A percentile compares a stretch with the other conserved stretches of the same genome.
Evolutionary conservation across 2,329 filamentous ascomycete genomes (phyloP).

Genomic region (Colletotrichum limetticola): DNA sequence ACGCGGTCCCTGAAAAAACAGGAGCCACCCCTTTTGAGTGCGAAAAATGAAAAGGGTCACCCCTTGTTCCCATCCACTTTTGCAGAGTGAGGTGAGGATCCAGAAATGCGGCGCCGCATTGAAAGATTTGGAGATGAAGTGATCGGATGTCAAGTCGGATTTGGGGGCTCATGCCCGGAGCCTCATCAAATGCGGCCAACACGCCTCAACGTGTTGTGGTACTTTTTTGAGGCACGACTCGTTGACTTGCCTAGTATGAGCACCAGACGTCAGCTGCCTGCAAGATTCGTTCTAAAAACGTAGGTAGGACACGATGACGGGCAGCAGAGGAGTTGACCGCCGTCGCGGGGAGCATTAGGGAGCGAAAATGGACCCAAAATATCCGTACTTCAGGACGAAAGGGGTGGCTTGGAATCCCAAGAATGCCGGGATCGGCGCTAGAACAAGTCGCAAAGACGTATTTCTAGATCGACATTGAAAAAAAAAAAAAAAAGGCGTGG

Average conservation of each 20-base stretch:
- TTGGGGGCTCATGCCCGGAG: conserved; percentile 10
- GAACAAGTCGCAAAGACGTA: neutral
- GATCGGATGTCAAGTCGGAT: conserved; percentile 1
- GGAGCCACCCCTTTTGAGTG: neutral
- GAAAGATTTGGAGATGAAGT: neutral
- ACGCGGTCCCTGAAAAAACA: neutral
- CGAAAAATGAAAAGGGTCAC: conserved; percentile 2
- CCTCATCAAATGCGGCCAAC: conserved; percentile 1
- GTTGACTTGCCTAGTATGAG: neutral
- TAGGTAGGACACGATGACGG: conserved; percentile 1
- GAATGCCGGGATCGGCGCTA: conserved; percentile 8
- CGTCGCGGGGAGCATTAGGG: neutral
- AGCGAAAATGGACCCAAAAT: neutral
- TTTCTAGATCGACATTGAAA: neutral
- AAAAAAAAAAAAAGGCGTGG: neutral
- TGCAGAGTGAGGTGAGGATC: conserved; percentile 7
- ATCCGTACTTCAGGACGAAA: neutral
- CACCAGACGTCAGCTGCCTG: neutral
- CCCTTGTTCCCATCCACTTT: conserved; percentile 6
- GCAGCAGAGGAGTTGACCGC: neutral
- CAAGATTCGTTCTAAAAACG: neutral
- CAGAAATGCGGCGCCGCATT: conserved; percentile 11
- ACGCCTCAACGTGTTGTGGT: neutral
- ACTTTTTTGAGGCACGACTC: neutral
- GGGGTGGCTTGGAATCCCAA: neutral